Percentiles rank a stretch among this genome's conserved stretches.
Evolutionary conservation across 163 green algal species (phyloP).

Genomic region (Chloroidium sp.): DNA sequence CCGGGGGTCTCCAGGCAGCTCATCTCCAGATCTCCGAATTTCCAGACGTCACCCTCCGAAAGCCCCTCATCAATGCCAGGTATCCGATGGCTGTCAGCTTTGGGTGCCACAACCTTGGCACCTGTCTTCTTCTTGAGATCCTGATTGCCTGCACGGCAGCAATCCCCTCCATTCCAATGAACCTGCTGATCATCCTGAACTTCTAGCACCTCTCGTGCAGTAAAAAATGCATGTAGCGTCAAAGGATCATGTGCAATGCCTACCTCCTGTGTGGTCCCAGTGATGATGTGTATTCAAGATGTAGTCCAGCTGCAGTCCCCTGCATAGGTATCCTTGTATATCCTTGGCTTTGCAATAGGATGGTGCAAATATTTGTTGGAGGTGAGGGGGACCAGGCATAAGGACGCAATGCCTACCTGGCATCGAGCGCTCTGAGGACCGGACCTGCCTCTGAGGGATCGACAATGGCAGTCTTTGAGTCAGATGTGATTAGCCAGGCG

Average conservation of each 20-base stretch:
- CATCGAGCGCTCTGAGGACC: constrained; percentile 55
- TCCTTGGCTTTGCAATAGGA: no score
- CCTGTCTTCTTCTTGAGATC: constrained; percentile 64
- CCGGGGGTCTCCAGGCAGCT: constrained; percentile 71
- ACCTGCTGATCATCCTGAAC: no score
- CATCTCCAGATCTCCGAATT: constrained; percentile 38
- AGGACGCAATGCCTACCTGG: no score
- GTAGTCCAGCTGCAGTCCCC: constrained; percentile 56
- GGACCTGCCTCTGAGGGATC: constrained; percentile 75
- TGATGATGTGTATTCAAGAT: constrained; percentile 97
- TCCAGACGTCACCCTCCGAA: constrained; percentile 24
- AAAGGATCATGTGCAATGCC: no score
- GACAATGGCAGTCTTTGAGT: constrained; percentile 71
- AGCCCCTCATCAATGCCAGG: constrained; percentile 78
- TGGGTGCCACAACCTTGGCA: constrained; percentile 50
- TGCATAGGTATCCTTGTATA: constrained; percentile 4
- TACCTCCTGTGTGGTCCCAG: constrained; percentile 37
- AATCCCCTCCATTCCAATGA: no score
- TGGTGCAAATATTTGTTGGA: no score
- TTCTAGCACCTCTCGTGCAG: no score
- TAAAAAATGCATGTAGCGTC: no score
- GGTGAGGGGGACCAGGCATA: no score
- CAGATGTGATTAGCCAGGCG: constrained; percentile 70
- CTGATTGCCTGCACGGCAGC: constrained; percentile 46
- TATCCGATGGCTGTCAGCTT: constrained; percentile 69